phyloP scores from a whole-genome alignment of 2,329 filamentous ascomycete genomes.

The Polytolypa hystricis region DNA sequence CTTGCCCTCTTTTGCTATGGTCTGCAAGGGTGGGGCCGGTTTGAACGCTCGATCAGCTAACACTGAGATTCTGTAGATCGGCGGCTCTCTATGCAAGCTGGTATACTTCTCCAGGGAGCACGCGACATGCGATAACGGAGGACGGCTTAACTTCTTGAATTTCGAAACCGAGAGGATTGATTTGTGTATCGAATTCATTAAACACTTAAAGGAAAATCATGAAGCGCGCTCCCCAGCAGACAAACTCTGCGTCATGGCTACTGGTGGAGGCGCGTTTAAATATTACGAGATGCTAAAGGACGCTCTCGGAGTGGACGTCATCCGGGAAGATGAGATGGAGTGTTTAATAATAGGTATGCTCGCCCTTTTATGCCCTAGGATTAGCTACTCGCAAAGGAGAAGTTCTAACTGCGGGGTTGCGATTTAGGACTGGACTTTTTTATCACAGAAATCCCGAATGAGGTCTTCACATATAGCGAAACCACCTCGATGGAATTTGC shows the following conservation, averaged over 20 bases:
- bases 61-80: conserved; percentile 53
- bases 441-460: conserved; percentile 91
- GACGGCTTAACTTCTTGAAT: conserved; percentile 84
- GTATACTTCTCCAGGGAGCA: conserved; percentile 94
- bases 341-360: conserved; percentile 79
- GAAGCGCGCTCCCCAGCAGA: conserved; percentile 46
- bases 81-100: conserved; percentile 87
- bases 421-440: conserved; percentile 82
- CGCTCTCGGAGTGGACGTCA: conserved; percentile 72
- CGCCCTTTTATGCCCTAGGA: no score
- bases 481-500: conserved; percentile 82
- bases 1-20: background rate
- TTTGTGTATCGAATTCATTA: conserved; percentile 85
- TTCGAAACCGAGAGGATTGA: conserved; percentile 95
- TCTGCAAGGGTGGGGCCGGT: background rate
- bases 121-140: conserved; percentile 66
- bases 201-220: conserved; percentile 72
- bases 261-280: conserved; percentile 90
- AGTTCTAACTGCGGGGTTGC: background rate
- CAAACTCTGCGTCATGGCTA: conserved; percentile 82
- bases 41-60: background rate
- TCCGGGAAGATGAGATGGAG: conserved; percentile 96
- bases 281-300: conserved; percentile 87
- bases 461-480: conserved; percentile 95
- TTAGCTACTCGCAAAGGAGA: background rate